phyloP scores from a whole-genome alignment of 371 early-diverging fungal species.

The Lichtheimia ornata region DNA sequence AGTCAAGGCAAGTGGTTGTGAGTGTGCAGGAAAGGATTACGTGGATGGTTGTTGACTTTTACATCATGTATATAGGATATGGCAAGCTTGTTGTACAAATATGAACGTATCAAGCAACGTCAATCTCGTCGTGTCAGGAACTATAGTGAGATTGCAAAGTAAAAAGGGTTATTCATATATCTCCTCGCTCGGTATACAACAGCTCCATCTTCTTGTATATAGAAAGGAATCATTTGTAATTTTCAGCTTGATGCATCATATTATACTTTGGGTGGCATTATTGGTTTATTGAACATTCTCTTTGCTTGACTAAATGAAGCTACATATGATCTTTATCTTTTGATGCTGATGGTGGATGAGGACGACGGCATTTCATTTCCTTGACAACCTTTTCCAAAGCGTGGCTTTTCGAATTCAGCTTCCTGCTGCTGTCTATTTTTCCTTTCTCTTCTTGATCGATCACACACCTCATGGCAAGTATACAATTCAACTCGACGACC shows the following conservation, averaged over 20 bases:
- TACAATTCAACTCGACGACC: not conserved
- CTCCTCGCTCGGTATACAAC: not conserved
- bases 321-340: too few species aligned
- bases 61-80: slow-evolving; percentile 27
- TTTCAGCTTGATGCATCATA: too few species aligned
- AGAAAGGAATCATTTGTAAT: not conserved
- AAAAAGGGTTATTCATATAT: too few species aligned
- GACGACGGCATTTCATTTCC: too few species aligned
- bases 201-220: not conserved
- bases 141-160: slow-evolving; percentile 18
- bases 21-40: not conserved
- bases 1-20: slow-evolving; percentile 44
- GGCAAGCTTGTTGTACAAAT: slow-evolving; percentile 42
- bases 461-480: not conserved
- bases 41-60: not conserved
- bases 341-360: too few species aligned
- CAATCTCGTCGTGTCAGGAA: slow-evolving; percentile 41
- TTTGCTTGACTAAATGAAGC: too few species aligned
- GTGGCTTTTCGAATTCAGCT: slow-evolving; percentile 1
- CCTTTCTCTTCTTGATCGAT: not conserved
- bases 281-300: too few species aligned
- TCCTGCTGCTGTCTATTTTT: not conserved
- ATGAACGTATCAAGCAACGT: slow-evolving; percentile 42
- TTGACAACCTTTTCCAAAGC: not conserved
- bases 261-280: too few species aligned